phyloP scores from a whole-genome alignment of 768 basidiomycete species.

The Rhizopogon roseolus region DNA sequence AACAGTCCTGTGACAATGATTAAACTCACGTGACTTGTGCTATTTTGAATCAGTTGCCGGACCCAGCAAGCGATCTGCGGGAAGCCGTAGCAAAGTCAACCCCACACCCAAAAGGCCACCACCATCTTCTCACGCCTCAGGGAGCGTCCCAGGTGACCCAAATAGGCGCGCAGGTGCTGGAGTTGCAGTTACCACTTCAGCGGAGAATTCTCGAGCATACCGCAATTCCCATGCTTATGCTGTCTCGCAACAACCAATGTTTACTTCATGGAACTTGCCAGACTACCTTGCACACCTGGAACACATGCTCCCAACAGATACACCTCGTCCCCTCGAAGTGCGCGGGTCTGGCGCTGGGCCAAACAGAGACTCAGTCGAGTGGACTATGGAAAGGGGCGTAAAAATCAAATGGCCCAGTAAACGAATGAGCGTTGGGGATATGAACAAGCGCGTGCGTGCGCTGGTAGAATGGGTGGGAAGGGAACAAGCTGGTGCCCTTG shows the following conservation, averaged over 20 bases:
- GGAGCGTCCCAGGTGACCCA: constrained; percentile 37
- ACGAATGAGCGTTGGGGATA: constrained; percentile 93
- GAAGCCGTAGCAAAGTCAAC: constrained; percentile 34
- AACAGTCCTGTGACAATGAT: constrained; percentile 11
- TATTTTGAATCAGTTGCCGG: constrained; percentile 24
- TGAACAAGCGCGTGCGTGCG: constrained; percentile 90
- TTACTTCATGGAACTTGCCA: constrained; percentile 87
- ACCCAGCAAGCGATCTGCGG: constrained; percentile 29
- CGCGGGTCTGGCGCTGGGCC: constrained; percentile 41
- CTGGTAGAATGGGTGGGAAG: constrained; percentile 93
- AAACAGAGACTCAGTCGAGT: constrained; percentile 51
- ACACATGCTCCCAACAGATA: constrained; percentile 73
- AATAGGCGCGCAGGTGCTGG: constrained; percentile 37
- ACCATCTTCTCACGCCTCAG: constrained; percentile 24
- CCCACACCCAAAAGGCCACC: constrained; percentile 27
- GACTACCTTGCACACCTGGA: constrained; percentile 90
- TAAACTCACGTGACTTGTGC: constrained; percentile 33
- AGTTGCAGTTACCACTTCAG: constrained; percentile 29
- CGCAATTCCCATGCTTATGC: constrained; percentile 78
- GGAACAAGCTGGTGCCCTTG: constrained; percentile 73
- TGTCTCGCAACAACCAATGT: constrained; percentile 71
- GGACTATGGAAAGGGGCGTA: constrained; percentile 68
- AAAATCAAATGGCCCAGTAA: constrained; percentile 93
- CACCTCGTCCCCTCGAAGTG: constrained; percentile 72
- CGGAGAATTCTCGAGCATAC: constrained; percentile 60